Base-by-base conservation (phyloP, 495 filamentous ascomycete species). In the Cairneyella variabilis region DNA sequence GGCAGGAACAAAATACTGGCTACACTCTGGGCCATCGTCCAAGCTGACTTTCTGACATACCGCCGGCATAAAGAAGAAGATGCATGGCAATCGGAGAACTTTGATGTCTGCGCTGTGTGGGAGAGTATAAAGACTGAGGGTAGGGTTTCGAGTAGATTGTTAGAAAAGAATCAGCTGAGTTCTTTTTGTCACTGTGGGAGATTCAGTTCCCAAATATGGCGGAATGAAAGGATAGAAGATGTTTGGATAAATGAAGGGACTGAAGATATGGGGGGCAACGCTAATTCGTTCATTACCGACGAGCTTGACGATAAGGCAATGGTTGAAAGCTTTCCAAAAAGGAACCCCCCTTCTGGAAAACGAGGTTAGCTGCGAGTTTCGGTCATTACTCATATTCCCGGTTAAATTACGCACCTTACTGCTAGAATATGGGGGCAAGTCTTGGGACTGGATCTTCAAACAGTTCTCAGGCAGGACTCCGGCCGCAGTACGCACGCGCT, bases 1-100 rank as follows among this genome's bases (percentile, higher is more conserved):
- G 54, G 55, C 30, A 23, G 32, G 12, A 65, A 39, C 50, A 55
- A 50, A 39, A 20, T 22, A 25, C 44, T 65, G 11, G 58, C 48
- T 3, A 30, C 53, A 43, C 53, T 67, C 12, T 61, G 63, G 60
- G 63, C 63, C 2, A 58, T 60, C 12, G 30, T 65, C 3, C 57
- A 64, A 22, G 60, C 63, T 32, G 63, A 66, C 32, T 41, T 64
- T 11, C 28, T 67, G 7, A 66, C 64, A 10, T 65, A 67, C 45
- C 20, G 63, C 44, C 50, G 63, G 40, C 42, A 64, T 14, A 25
- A 48, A 8, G 63, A 48, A 22, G 58, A 54, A 34, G 60, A 67
- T 47, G 30, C 59, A 9, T 67, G 64, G 64, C 55, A 64, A 3
- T 67, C 63, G 14, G 37, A 44, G 14, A 55, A 64, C 18, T 66